phyloP scores from a whole-genome alignment of 768 basidiomycete genomes.

The Plicaturopsis crispa region DNA sequence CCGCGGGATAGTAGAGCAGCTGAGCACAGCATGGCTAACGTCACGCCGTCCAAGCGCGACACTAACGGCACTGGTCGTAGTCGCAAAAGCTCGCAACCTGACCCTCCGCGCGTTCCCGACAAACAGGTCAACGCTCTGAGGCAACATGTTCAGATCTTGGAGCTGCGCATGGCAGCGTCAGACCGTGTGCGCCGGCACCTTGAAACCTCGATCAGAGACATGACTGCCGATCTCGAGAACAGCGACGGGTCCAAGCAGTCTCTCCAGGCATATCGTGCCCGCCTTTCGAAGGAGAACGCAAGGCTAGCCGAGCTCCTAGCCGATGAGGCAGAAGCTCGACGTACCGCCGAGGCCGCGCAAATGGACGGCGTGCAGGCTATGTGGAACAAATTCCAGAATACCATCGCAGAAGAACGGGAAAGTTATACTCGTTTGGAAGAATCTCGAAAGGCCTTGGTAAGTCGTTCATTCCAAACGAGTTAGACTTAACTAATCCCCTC shows the following conservation, averaged over 20 bases:
- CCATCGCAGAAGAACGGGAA: constrained; percentile 50
- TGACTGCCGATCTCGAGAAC: constrained; percentile 54
- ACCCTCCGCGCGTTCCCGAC: constrained; percentile 32
- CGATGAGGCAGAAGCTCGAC: constrained; percentile 58
- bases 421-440: constrained; percentile 61
- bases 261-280: constrained; percentile 47
- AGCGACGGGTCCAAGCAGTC: constrained; percentile 62
- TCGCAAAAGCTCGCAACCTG: constrained; percentile 26
- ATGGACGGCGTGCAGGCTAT: constrained; percentile 56
- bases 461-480: constrained; percentile 13
- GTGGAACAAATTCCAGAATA: constrained; percentile 59
- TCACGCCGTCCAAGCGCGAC: constrained; percentile 40
- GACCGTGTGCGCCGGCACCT: constrained; percentile 60
- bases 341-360: constrained; percentile 53
- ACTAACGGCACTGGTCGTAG: constrained; percentile 25
- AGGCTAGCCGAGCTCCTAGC: constrained; percentile 47
- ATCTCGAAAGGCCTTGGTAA: constrained; percentile 60
- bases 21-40: constrained; percentile 30
- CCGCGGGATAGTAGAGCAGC: constrained; percentile 1
- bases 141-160: constrained; percentile 60
- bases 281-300: constrained; percentile 49
- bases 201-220: constrained; percentile 48
- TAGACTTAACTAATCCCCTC: constrained; percentile 1
- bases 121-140: constrained; percentile 44
- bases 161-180: constrained; percentile 62